Percentiles rank a stretch among this genome's conserved stretches.
phyloP scores from a whole-genome alignment of 2,329 filamentous ascomycete species.

The Colletotrichum australisinense region DNA sequence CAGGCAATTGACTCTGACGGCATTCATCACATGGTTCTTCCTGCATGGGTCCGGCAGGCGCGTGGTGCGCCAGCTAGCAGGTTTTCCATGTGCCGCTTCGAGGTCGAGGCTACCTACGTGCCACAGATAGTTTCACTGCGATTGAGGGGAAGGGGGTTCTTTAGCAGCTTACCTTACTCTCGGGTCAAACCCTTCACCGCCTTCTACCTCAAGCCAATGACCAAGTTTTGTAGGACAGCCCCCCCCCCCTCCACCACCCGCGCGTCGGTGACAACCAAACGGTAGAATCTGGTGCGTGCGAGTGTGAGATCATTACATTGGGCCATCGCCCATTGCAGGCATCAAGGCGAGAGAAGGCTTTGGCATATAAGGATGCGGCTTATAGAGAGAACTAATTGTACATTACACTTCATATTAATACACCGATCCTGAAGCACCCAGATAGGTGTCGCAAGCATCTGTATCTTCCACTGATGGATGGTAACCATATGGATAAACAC shows the following conservation, averaged over 20 bases:
- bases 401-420: constrained; percentile 21
- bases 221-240: background rate
- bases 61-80: background rate
- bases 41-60: background rate
- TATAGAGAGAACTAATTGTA: background rate
- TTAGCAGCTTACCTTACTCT: background rate
- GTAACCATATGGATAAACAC: background rate
- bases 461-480: background rate
- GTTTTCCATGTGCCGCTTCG: background rate
- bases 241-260: too few species aligned
- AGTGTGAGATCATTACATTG: background rate
- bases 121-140: too few species aligned
- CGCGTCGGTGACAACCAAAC: background rate
- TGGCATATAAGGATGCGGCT: background rate
- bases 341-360: background rate
- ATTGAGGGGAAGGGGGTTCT: background rate
- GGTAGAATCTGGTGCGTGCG: background rate
- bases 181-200: background rate
- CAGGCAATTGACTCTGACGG: background rate
- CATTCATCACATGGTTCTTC: background rate
- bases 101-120: background rate
- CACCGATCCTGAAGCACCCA: background rate
- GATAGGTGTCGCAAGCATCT: too few species aligned
- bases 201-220: background rate
- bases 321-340: background rate